These are phyloP conservation scores for Epichloe sibirici DNA, from an alignment of 2,329 filamentous ascomycete genomes.

Conservation along the genomic window DNA sequence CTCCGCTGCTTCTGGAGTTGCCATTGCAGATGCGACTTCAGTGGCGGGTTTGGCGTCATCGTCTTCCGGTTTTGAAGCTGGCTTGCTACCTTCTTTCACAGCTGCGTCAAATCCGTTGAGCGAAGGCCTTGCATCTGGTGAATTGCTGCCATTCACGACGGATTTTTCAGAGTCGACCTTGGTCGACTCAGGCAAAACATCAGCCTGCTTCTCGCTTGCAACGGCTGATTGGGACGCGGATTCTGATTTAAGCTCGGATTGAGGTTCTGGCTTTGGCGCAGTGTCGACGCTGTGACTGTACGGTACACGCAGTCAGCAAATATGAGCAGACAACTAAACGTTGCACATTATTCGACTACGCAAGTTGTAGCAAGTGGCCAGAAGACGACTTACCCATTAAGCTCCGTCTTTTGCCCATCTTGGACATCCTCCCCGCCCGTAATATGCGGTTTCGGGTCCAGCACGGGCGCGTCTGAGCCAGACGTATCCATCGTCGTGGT, in stretches of 20 bases:
- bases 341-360: neutral
- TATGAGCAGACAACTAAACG: neutral
- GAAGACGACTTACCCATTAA: conserved; percentile 25
- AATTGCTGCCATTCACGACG: conserved; percentile 9
- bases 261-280: conserved; percentile 8
- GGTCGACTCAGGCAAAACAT: neutral
- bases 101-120: conserved; percentile 4
- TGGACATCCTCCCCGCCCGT: conserved; percentile 16
- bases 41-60: neutral
- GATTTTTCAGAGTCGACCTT: conserved; percentile 7
- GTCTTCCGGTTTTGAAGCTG: conserved; percentile 1
- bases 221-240: conserved; percentile 2
- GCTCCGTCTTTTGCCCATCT: conserved; percentile 20
- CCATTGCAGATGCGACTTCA: neutral
- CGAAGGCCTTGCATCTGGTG: neutral
- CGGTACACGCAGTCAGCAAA: neutral
- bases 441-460: conserved; percentile 35
- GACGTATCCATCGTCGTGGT: conserved; percentile 44
- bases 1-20: neutral
- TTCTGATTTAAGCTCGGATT: conserved; percentile 5
- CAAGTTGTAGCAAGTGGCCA: conserved; percentile 1
- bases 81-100: neutral
- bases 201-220: neutral
- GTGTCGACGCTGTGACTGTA: conserved; percentile 1
- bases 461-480: conserved; percentile 25